These are phyloP conservation scores for Scheffersomyces ergatensis DNA, from an alignment of 805 yeast species.

Conservation along the genomic window DNA sequence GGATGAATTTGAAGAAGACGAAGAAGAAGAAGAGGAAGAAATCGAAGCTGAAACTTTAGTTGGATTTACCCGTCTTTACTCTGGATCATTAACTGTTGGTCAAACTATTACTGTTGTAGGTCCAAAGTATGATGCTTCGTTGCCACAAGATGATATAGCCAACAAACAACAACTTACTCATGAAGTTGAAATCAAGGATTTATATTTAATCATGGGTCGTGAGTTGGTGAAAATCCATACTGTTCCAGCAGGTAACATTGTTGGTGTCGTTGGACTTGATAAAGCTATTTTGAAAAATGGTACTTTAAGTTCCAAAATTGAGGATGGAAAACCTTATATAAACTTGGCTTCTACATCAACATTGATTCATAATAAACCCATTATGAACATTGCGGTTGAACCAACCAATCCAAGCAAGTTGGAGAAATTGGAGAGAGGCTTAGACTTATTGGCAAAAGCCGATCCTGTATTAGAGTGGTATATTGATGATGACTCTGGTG, in stretches of 20 bases:
- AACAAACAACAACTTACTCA: slow-evolving; percentile 54
- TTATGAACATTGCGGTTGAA: slow-evolving; percentile 93
- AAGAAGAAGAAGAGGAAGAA: slow-evolving; percentile 44
- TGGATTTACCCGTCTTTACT: slow-evolving; percentile 85
- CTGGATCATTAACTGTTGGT: slow-evolving; percentile 79
- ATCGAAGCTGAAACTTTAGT: slow-evolving; percentile 63
- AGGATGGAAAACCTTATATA: slow-evolving; percentile 78
- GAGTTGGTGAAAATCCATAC: slow-evolving; percentile 73
- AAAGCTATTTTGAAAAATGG: slow-evolving; percentile 83
- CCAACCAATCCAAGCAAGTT: slow-evolving; percentile 84
- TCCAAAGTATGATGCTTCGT: slow-evolving; percentile 78
- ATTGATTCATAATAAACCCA: slow-evolving; percentile 70
- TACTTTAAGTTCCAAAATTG: slow-evolving; percentile 62
- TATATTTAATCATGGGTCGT: slow-evolving; percentile 88
- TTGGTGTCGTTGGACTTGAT: slow-evolving; percentile 89
- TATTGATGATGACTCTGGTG: slow-evolving; percentile 82
- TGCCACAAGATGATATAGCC: slow-evolving; percentile 25
- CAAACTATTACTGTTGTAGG: slow-evolving; percentile 75
- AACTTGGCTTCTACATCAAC: slow-evolving; percentile 51
- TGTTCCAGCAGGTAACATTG: slow-evolving; percentile 94
- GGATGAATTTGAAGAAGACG: slow-evolving; percentile 36
- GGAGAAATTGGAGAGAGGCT: slow-evolving; percentile 72
- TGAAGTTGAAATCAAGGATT: slow-evolving; percentile 59
- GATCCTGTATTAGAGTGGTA: slow-evolving; percentile 93
- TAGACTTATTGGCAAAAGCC: slow-evolving; percentile 75